A percentile compares a stretch with the other conserved stretches of the same genome.
phyloP scores from a whole-genome alignment of 108 stramenopile species.

The Tribonema minus region DNA sequence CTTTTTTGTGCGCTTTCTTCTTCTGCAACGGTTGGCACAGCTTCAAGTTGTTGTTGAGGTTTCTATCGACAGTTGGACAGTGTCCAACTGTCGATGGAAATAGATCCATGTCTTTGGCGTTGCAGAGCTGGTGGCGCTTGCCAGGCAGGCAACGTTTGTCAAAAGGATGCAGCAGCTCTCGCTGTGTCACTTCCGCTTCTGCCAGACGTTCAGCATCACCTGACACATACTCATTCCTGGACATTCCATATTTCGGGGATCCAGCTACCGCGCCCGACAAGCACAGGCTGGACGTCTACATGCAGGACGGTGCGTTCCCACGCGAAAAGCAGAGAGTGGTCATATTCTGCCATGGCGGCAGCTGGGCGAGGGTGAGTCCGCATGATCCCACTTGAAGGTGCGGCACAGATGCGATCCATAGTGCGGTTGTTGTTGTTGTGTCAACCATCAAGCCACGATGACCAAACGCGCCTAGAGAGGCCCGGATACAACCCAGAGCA shows the following conservation, averaged over 20 bases:
- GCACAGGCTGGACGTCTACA: constrained; percentile 33
- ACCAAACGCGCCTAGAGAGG: background rate
- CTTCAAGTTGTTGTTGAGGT: no score
- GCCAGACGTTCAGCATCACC: no score
- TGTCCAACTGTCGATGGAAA: no score
- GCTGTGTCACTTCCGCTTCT: no score
- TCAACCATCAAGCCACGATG: background rate
- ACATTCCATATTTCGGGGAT: constrained; percentile 25
- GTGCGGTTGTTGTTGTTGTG: background rate
- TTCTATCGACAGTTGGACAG: no score
- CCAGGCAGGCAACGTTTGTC: no score
- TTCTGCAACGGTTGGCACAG: no score
- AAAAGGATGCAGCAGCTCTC: no score
- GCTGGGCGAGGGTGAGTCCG: constrained; percentile 11
- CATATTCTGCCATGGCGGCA: constrained; percentile 28
- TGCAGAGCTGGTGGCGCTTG: no score
- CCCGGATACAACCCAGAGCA: no score
- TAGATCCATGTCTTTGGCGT: no score
- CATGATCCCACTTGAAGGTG: background rate
- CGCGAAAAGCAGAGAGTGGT: constrained; percentile 13
- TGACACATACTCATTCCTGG: constrained; percentile 12
- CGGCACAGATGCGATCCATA: background rate
- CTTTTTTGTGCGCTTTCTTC: no score
- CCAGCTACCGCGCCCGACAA: constrained; percentile 2
- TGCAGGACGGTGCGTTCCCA: constrained; percentile 15